Evolutionary conservation across 1,284 basidiomycete genomes (phyloP).

Genomic region (Spongiforma sp.): DNA sequence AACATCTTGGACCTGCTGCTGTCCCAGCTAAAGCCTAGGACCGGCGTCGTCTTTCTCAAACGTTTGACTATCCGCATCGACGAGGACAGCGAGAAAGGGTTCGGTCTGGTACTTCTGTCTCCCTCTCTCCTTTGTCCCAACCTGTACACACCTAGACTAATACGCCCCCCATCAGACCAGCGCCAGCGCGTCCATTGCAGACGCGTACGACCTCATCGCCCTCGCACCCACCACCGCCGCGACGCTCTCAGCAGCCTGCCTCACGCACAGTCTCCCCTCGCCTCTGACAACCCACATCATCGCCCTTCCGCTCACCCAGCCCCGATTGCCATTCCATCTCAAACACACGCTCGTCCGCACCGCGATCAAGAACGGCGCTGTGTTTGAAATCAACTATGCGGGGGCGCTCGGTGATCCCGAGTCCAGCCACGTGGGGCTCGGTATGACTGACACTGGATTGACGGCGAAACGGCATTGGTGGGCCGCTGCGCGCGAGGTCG

Average conservation of each 20-base stretch:
- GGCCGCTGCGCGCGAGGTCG: conserved; percentile 74
- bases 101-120: conserved; percentile 62
- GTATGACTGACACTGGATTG: conserved; percentile 56
- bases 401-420: conserved; percentile 71
- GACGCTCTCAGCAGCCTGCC: conserved; percentile 79
- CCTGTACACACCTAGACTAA: background rate
- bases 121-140: background rate
- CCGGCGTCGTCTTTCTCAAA: conserved; percentile 67
- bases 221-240: conserved; percentile 73
- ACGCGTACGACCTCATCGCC: conserved; percentile 77
- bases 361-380: conserved; percentile 82
- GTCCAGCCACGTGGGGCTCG: conserved; percentile 46
- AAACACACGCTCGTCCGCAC: conserved; percentile 84
- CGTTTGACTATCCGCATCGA: conserved; percentile 75
- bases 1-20: conserved; percentile 64
- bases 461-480: conserved; percentile 81
- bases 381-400: conserved; percentile 82
- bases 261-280: conserved; percentile 82
- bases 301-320: conserved; percentile 77
- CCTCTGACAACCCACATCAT: conserved; percentile 84
- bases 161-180: conserved; percentile 53
- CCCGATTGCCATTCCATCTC: conserved; percentile 80
- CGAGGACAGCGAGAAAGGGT: conserved; percentile 81
- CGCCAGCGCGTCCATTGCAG: conserved; percentile 58
- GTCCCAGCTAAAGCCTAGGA: conserved; percentile 54